Evolutionary conservation across 176 grass and related monocot species (phyloP).

Genomic region (Tillandsia fasciculata): DNA sequence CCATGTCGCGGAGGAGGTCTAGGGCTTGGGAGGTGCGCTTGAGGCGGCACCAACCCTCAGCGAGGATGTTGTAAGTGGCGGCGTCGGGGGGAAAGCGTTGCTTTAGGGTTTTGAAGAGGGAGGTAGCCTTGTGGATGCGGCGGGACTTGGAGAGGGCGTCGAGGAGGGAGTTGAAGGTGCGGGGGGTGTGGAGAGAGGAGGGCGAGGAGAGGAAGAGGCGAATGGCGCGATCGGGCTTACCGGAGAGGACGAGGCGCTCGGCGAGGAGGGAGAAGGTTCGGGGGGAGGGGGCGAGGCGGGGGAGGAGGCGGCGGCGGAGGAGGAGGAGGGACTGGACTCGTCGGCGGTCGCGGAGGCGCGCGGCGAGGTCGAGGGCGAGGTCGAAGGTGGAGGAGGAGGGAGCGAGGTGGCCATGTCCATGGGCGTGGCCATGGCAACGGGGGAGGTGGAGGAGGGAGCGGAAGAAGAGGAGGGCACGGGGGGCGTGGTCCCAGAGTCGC

Average conservation of each 20-base stretch:
- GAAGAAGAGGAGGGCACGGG: neutral
- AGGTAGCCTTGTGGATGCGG: constrained; percentile 58
- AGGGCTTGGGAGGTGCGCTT: constrained; percentile 77
- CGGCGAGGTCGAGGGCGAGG: too few species aligned
- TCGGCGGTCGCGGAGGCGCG: constrained; percentile 11
- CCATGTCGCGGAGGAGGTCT: constrained; percentile 69
- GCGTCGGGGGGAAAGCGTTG: constrained; percentile 50
- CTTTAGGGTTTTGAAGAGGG: constrained; percentile 53
- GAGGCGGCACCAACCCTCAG: constrained; percentile 75
- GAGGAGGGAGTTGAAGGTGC: constrained; percentile 72
- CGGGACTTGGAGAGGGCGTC: constrained; percentile 64
- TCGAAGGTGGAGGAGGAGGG: too few species aligned
- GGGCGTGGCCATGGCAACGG: too few species aligned
- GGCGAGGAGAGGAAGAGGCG: constrained; percentile 80
- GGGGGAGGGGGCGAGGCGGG: constrained; percentile 47
- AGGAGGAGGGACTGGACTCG: constrained; percentile 46
- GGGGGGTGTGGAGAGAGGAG: constrained; percentile 47
- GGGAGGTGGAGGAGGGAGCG: neutral
- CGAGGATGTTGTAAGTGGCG: constrained; percentile 74
- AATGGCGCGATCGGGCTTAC: constrained; percentile 65
- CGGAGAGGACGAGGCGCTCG: constrained; percentile 12
- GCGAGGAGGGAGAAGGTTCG: constrained; percentile 65
- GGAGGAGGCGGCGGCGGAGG: constrained; percentile 40
- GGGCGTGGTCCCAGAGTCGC: neutral
- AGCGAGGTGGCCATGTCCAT: too few species aligned